Evolutionary conservation across 805 yeast species (phyloP), one percentile per base, ranked within the genome.

Genomic region (Wickerhamiella nectarea): DNA sequence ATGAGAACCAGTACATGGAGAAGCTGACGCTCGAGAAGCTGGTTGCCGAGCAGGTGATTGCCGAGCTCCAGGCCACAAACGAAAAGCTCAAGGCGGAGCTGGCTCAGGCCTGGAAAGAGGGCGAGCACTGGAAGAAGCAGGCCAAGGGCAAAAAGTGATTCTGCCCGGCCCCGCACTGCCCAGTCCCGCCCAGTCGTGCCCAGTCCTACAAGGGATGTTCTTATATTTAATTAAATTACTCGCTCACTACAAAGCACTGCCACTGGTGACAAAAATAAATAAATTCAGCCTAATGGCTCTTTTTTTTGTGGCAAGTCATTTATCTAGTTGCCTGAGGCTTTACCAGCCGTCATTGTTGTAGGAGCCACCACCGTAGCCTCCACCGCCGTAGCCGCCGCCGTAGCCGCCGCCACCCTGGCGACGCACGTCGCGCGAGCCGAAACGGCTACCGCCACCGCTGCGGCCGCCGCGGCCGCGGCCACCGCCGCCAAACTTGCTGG

Each of bases 1-100:
- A 83, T 55, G 96, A 87, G 63, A 78, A 76, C 62, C 78, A 80
- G 55, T 82, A 83, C 58, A 79, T 85, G 55, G 95, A 89, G 63
- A 89, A 91, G 66, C 84, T 94, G 84, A 87, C 96, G 5, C 70
- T 89, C 56, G 96, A 89, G 62, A 89, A 89, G 65, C 71, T 91
- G 49, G 70, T 86, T 50, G 80, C 89, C 29, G 96, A 87, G 61
- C 97, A 89, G 64, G 86, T 89, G 10, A 80, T 86, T 42, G 75
- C 80, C 49, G 95, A 87, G 62, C 71, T 89, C 52, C 74, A 82
- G 43, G 77, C 82, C 34, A 76, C 86, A 11, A 89, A 87, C 65
- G 94, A 85, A 56, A 81, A 84, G 63, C 71, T 89, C 60, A 86
- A 85, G 65, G 72, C 71, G 44, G 96, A 87, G 64, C 72, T 89